Evolutionary conservation across 2,329 filamentous ascomycete genomes (phyloP).

Genomic region (Diaporthe ampelina): DNA sequence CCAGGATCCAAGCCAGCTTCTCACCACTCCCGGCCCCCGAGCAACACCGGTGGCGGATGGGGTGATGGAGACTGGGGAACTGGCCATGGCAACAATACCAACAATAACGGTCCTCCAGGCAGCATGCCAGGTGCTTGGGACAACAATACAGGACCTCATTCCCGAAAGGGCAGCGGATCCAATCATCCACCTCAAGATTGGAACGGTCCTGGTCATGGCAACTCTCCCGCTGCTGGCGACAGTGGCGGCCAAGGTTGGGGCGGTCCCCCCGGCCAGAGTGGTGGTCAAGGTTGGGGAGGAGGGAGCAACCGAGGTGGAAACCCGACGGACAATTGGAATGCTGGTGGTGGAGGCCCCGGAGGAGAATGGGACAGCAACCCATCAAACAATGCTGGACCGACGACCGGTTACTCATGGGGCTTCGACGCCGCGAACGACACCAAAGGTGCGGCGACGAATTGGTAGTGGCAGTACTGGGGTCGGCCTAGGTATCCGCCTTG

Average conservation of each 20-base stretch:
- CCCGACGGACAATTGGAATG: background rate
- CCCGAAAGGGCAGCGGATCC: constrained; percentile 3
- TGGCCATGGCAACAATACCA: background rate
- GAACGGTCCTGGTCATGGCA: background rate
- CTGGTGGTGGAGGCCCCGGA: background rate
- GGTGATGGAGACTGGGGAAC: background rate
- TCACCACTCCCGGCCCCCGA: background rate
- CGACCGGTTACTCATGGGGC: background rate
- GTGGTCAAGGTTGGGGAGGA: constrained; percentile 16
- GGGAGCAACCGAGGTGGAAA: constrained; percentile 10
- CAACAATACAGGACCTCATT: background rate
- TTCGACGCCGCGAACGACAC: constrained; percentile 26
- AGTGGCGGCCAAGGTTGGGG: background rate
- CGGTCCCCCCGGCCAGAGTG: background rate
- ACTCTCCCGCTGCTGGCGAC: background rate
- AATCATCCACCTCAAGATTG: constrained; percentile 13
- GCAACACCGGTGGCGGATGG: constrained; percentile 12
- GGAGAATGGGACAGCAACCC: constrained; percentile 21
- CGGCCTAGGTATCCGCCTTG: constrained; percentile 8
- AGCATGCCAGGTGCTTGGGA: constrained; percentile 32
- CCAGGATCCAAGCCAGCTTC: constrained; percentile 21
- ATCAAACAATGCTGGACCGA: constrained; percentile 33
- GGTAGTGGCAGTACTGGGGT: constrained; percentile 33
- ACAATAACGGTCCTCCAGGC: constrained; percentile 13
- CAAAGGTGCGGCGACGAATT: constrained; percentile 27